A percentile compares a stretch with the other conserved stretches of the same genome.
These are phyloP conservation scores for Mercurialis annua DNA, from an alignment of 345 rosid genomes.

Conservation along the genomic window DNA sequence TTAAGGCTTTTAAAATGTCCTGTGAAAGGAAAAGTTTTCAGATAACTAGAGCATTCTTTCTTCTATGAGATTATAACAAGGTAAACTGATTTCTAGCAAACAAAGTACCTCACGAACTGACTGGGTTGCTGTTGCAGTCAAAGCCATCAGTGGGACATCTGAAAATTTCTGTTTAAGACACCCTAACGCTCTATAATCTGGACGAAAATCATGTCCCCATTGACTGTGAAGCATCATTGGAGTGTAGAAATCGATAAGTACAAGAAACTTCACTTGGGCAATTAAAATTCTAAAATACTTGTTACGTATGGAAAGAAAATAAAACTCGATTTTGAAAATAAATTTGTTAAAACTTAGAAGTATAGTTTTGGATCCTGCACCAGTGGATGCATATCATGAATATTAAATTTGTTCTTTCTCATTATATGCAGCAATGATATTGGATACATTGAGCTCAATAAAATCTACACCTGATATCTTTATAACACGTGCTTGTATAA, in stretches of 20 bases:
- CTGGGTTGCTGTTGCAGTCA: conserved; percentile 85
- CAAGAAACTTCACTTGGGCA: not conserved
- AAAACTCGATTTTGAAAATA: not conserved
- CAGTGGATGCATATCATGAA: not conserved
- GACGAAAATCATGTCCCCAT: conserved; percentile 99
- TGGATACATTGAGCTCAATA: not conserved
- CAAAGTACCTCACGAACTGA: conserved; percentile 63
- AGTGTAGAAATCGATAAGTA: conserved; percentile 11
- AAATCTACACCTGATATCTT: not conserved
- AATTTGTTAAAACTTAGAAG: not conserved
- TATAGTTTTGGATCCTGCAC: not conserved
- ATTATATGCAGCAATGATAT: not conserved
- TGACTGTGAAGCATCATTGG: conserved; percentile 50
- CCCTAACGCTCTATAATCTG: conserved; percentile 79
- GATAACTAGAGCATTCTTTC: conserved; percentile 2
- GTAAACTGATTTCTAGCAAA: not conserved
- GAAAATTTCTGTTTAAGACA: conserved; percentile 79
- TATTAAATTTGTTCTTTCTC: not conserved
- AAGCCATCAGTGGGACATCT: conserved; percentile 67
- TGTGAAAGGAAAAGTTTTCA: conserved; percentile 28
- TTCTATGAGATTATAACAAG: not conserved
- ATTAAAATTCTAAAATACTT: conserved; percentile 6
- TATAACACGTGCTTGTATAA: not conserved
- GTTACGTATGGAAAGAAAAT: not conserved
- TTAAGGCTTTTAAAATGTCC: conserved; percentile 76